Conservation (phyloP, 805 yeast species). For the Komagataella mondaviorum region DNA sequence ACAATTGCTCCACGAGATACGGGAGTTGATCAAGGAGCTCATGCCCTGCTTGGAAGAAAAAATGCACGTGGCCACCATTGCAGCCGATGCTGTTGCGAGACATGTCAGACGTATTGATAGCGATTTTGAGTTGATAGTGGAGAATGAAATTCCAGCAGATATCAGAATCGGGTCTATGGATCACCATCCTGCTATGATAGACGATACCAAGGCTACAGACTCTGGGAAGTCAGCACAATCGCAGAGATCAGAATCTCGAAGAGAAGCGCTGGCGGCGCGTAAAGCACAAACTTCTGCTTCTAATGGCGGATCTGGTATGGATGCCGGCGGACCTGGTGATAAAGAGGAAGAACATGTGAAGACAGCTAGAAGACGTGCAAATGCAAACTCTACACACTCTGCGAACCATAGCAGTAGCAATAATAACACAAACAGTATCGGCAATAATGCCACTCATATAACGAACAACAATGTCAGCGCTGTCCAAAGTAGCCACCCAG, state of each 20-base stretch:
- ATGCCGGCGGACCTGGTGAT: conserved; percentile 1
- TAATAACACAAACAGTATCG: conserved; percentile 4
- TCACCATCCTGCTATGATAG: conserved; percentile 77
- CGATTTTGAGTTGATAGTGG: conserved; percentile 62
- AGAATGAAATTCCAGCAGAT: conserved; percentile 70
- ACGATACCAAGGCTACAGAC: conserved; percentile 35
- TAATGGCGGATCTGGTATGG: conserved; percentile 2
- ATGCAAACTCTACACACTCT: background rate
- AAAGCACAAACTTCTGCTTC: conserved; percentile 31
- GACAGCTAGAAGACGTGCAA: background rate
- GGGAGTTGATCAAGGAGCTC: conserved; percentile 44
- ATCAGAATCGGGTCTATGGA: conserved; percentile 67
- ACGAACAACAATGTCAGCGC: background rate
- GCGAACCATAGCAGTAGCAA: conserved; percentile 5
- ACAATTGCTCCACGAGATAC: conserved; percentile 22
- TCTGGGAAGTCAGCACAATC: conserved; percentile 51
- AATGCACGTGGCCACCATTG: conserved; percentile 92
- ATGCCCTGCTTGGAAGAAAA: conserved; percentile 93
- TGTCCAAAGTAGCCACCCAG: conserved; percentile 2
- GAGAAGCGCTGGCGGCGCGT: conserved; percentile 89
- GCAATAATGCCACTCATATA: conserved; percentile 4
- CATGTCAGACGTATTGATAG: conserved; percentile 65
- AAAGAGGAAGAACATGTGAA: conserved; percentile 3
- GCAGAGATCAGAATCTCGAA: conserved; percentile 69
- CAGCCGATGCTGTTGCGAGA: conserved; percentile 61